These are phyloP conservation scores for Beverwykella pulmonaria DNA, from an alignment of 495 filamentous ascomycete species.

Conservation along the genomic window DNA sequence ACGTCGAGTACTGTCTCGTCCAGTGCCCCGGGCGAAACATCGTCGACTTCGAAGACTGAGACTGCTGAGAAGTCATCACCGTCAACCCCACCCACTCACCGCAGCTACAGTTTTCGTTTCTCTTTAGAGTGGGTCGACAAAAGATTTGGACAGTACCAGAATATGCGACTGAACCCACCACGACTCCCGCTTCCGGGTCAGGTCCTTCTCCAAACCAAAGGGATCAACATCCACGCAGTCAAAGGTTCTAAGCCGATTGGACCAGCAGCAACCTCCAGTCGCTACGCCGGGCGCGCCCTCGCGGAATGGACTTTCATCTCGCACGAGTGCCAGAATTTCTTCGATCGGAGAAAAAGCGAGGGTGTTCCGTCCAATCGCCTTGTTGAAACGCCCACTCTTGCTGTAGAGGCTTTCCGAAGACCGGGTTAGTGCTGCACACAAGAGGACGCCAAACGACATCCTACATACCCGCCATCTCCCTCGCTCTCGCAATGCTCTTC, in stretches of 20 bases:
- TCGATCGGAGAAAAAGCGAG: constrained; percentile 81
- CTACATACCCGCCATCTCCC: background rate
- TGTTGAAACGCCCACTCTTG: constrained; percentile 85
- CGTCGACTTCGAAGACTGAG: background rate
- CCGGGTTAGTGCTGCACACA: constrained; percentile 21
- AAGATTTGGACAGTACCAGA: constrained; percentile 54
- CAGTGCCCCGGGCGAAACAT: background rate
- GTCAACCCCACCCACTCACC: constrained; percentile 54
- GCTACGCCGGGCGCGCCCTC: constrained; percentile 83
- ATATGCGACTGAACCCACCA: constrained; percentile 69
- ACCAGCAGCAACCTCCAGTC: constrained; percentile 51
- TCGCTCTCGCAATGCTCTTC: background rate
- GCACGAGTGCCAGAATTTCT: constrained; percentile 87
- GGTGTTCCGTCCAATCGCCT: constrained; percentile 73
- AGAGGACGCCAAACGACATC: background rate
- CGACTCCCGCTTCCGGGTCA: constrained; percentile 76
- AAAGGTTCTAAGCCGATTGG: constrained; percentile 41
- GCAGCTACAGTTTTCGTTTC: constrained; percentile 73
- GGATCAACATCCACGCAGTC: constrained; percentile 24
- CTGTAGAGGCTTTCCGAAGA: constrained; percentile 80
- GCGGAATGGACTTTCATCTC: constrained; percentile 90
- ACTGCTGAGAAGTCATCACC: constrained; percentile 34
- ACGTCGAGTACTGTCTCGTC: background rate
- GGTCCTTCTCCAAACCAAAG: constrained; percentile 51
- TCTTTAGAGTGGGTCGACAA: constrained; percentile 74